Evolutionary conservation across 306 rosid species (phyloP), one percentile per base, ranked within the genome.

Genomic region (Morella rubra): DNA sequence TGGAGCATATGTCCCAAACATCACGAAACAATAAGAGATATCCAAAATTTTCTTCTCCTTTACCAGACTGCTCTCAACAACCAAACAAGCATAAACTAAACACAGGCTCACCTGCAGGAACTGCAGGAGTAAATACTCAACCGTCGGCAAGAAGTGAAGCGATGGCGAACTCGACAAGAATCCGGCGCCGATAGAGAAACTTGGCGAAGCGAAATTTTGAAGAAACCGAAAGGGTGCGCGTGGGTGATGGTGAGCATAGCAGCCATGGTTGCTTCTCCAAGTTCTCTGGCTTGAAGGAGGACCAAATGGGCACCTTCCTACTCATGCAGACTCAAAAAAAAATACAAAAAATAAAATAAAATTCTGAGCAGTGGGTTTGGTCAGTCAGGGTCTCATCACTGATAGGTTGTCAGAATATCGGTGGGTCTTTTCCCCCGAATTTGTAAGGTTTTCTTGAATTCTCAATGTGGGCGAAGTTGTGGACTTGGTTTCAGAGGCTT

Each of bases 261-360:
- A 84, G 86, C 92, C 96, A 89, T 86, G 77, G 89, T 58, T 77
- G 85, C 40, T 78, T 62, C 83, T 81, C 90, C 87, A 86, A 90
- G 88, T 91, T 83, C 84, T 89, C 74, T 77, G 77, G 72, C 92
- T 85, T 82, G 90, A 88, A 91, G 75, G 47, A 51, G 71, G 77
- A 80, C 84, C 88, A 82, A 10, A 44, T 73, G 74, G 81, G 64
- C 42, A 75, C 87, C 73, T 64, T 70, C 87, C 86, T 81, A 86
- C 92, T 96, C 99, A 90, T 92, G 93, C 99, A 92, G 93, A 73
- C 91, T 68, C 82, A 70, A 68, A 76, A 46, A 46, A 77, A 8
- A n/a, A 71, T 24, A 41, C 67, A 69, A 71, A 62, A 68, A 82
- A 49, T 22, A 77, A 42, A 77, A 66, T n/a, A n/a, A 32, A 45